Percentiles rank a stretch among this genome's conserved stretches.
phyloP scores from a whole-genome alignment of 108 stramenopile species.

The Craspedostauros australis region DNA sequence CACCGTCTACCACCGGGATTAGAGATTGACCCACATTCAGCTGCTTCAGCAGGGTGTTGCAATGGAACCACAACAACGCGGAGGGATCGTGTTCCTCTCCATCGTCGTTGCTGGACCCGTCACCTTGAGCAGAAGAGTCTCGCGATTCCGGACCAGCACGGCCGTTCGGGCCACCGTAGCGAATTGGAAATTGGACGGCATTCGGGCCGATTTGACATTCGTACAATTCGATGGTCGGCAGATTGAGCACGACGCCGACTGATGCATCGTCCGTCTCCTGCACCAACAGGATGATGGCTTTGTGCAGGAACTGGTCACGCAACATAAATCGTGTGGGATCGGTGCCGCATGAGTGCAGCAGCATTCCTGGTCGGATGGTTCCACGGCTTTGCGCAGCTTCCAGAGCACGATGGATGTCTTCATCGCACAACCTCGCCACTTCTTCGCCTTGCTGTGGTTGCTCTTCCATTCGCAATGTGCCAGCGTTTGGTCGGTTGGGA shows the following conservation, averaged over 20 bases:
- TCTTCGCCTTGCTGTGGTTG: not conserved
- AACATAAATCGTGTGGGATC: conserved; percentile 32
- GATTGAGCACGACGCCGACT: conserved; percentile 47
- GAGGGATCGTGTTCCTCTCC: conserved; percentile 23
- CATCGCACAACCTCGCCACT: conserved; percentile 3
- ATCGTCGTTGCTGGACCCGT: too few relatives aligned
- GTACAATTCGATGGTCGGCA: conserved; percentile 25
- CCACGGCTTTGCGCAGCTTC: conserved; percentile 4
- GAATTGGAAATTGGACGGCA: conserved; percentile 18
- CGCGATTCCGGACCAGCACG: too few relatives aligned
- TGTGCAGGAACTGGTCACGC: conserved; percentile 55
- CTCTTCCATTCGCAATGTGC: too few relatives aligned
- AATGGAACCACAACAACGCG: conserved; percentile 40
- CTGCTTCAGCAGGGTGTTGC: conserved; percentile 14
- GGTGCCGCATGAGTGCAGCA: conserved; percentile 9
- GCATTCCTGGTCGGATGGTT: conserved; percentile 4
- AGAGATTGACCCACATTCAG: conserved; percentile 28
- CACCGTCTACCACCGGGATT: too few relatives aligned
- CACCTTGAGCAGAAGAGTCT: too few relatives aligned
- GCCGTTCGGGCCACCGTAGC: conserved; percentile 47
- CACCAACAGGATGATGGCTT: conserved; percentile 43
- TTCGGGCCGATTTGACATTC: conserved; percentile 18
- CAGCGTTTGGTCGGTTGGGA: too few relatives aligned
- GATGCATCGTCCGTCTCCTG: conserved; percentile 46
- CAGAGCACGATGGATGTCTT: conserved; percentile 19